Percentiles rank a stretch among this genome's conserved stretches.
phyloP scores from a whole-genome alignment of 805 yeast genomes.

The Cyberlindnera nakhonratchasimensis region DNA sequence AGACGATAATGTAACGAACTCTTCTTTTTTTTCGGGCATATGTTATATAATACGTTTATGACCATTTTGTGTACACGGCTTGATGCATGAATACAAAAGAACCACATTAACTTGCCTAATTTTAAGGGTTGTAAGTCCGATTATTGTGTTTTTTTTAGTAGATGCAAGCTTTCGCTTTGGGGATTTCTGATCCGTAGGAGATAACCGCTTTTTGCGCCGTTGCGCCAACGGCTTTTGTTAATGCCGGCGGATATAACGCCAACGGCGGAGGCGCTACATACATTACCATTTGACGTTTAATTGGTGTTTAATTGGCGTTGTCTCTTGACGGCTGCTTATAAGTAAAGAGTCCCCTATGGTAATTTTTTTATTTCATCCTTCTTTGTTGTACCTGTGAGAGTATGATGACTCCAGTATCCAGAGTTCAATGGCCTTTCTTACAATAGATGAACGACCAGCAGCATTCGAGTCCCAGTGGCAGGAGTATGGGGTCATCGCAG shows the following conservation, averaged over 20 bases:
- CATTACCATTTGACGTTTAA: too few species aligned
- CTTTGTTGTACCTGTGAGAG: too few species aligned
- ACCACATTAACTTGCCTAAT: too few species aligned
- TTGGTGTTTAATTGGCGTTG: too few species aligned
- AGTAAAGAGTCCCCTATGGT: too few species aligned
- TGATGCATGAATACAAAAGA: too few species aligned
- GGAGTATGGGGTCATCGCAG: slow-evolving; percentile 28
- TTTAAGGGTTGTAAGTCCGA: too few species aligned
- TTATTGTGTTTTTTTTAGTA: background rate
- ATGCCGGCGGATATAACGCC: background rate
- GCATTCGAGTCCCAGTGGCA: slow-evolving; percentile 14
- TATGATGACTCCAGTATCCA: too few species aligned
- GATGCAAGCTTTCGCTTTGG: background rate
- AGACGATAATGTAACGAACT: slow-evolving; percentile 1
- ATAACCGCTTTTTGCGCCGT: background rate
- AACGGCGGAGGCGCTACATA: background rate
- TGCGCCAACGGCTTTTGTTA: background rate
- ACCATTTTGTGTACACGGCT: background rate
- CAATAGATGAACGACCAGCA: slow-evolving; percentile 16
- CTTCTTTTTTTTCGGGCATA: background rate
- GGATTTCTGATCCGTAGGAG: background rate
- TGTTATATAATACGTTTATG: background rate
- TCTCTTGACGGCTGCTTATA: too few species aligned
- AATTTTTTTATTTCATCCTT: too few species aligned
- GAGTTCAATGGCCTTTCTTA: background rate